Percentiles rank a stretch among this genome's conserved stretches.
Conservation (phyloP, 163 green algal species). For the Scenedesmus sp. region DNA sequence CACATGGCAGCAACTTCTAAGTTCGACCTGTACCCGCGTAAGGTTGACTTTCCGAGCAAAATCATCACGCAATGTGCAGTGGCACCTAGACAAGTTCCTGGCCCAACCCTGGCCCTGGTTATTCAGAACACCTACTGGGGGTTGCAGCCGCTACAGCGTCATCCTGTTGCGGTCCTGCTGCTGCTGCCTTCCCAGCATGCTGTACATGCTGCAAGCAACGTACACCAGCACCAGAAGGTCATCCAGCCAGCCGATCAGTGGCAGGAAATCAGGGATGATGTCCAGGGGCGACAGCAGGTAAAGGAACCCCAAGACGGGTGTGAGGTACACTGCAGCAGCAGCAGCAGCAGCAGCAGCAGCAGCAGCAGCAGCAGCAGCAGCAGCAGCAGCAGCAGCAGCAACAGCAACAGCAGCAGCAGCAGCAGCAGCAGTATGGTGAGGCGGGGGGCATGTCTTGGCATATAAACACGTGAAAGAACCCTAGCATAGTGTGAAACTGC, state of each 20-base stretch:
- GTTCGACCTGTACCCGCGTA: too few species aligned
- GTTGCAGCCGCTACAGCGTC: background rate
- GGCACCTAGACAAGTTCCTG: too few species aligned
- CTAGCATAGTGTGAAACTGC: too few species aligned
- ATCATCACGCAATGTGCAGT: too few species aligned
- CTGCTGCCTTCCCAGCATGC: background rate
- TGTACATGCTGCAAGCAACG: constrained; percentile 15
- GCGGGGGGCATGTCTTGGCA: too few species aligned
- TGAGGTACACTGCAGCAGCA: constrained; percentile 32
- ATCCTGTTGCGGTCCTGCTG: background rate
- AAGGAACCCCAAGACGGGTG: constrained; percentile 25
- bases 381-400: background rate
- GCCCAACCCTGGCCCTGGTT: too few species aligned
- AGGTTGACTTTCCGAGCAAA: too few species aligned
- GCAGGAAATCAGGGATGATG: constrained; percentile 51
- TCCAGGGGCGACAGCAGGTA: constrained; percentile 51
- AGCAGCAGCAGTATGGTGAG: too few species aligned
- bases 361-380: too few species aligned
- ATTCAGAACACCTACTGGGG: background rate
- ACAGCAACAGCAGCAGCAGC: too few species aligned
- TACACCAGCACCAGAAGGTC: constrained; percentile 46
- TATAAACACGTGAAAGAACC: too few species aligned
- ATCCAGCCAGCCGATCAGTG: constrained; percentile 43
- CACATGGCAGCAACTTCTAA: too few species aligned
- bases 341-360: constrained; percentile 38